Evolutionary conservation across 805 yeast genomes (phyloP).

Genomic region (Blastobotrys chiropterorum): DNA sequence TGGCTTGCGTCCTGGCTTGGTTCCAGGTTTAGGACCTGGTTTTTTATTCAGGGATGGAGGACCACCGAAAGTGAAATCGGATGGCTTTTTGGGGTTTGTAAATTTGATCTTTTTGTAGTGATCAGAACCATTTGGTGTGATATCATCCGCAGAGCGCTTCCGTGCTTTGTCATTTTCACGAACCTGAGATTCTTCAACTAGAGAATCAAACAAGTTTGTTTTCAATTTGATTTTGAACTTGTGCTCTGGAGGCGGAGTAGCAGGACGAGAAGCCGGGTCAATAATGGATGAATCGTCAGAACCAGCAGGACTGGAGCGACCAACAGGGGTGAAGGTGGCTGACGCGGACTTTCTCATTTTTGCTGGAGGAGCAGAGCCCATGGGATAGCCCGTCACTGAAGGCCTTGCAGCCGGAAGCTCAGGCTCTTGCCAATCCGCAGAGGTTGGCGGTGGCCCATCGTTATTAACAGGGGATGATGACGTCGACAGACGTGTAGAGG

Average conservation of each 20-base stretch:
- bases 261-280: background rate
- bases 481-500: background rate
- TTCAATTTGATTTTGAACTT: constrained; percentile 21
- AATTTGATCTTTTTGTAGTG: background rate
- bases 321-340: background rate
- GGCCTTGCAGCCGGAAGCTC: background rate
- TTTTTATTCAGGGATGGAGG: too few relatives aligned
- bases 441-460: background rate
- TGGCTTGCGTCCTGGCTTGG: too few relatives aligned
- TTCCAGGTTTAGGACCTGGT: background rate
- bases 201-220: constrained; percentile 17
- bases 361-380: background rate
- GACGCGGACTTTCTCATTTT: background rate
- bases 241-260: constrained; percentile 13
- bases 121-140: background rate
- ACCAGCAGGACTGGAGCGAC: background rate
- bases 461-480: background rate
- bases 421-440: constrained; percentile 17
- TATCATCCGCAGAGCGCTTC: background rate
- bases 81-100: background rate
- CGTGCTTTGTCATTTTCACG: constrained; percentile 3
- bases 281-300: background rate
- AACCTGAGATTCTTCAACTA: constrained; percentile 15
- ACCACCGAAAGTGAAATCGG: too few relatives aligned
- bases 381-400: background rate